Conservation (phyloP, 106 monocot genomes). For the Agapanthus africanus region DNA sequence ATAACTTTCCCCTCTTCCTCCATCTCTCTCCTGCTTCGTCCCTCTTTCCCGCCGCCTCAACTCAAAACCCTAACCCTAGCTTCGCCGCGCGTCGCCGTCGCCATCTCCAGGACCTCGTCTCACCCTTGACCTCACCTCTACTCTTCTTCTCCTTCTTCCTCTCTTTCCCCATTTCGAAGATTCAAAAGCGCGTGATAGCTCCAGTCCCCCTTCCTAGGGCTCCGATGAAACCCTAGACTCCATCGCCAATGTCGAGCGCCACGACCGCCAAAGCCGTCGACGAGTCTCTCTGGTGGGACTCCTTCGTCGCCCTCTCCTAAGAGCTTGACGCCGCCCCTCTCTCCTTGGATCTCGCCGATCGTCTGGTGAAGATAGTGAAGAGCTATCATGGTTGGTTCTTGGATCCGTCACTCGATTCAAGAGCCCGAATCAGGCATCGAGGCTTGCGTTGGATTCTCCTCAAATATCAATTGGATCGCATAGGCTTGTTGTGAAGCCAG, state of each 20-base stretch:
- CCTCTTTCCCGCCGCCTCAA: too few relatives aligned
- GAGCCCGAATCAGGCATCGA: conserved; percentile 48
- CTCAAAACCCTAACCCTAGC: too few relatives aligned
- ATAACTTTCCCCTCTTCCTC: too few relatives aligned
- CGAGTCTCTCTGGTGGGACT: conserved; percentile 75
- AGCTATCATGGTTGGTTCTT: conserved; percentile 66
- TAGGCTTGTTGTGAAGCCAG: conserved; percentile 32
- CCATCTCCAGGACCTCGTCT: too few relatives aligned
- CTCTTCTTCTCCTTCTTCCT: background rate
- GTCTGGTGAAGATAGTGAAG: conserved; percentile 48
- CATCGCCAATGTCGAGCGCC: conserved; percentile 13
- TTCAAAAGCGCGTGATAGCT: background rate
- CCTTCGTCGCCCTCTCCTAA: conserved; percentile 66
- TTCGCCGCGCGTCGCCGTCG: too few relatives aligned
- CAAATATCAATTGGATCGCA: conserved; percentile 44
- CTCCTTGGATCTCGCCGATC: conserved; percentile 29
- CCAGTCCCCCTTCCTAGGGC: too few relatives aligned
- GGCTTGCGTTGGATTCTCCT: conserved; percentile 46
- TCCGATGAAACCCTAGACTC: background rate
- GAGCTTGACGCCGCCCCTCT: conserved; percentile 51
- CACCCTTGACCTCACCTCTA: too few relatives aligned
- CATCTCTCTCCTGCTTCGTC: too few relatives aligned
- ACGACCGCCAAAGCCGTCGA: conserved; percentile 38
- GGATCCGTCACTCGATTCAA: conserved; percentile 47
- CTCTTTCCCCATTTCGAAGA: background rate